A percentile compares a stretch with the other conserved stretches of the same genome.
Evolutionary conservation across 805 yeast genomes (phyloP).

Genomic region (Zygosaccharomyces siamensis): DNA sequence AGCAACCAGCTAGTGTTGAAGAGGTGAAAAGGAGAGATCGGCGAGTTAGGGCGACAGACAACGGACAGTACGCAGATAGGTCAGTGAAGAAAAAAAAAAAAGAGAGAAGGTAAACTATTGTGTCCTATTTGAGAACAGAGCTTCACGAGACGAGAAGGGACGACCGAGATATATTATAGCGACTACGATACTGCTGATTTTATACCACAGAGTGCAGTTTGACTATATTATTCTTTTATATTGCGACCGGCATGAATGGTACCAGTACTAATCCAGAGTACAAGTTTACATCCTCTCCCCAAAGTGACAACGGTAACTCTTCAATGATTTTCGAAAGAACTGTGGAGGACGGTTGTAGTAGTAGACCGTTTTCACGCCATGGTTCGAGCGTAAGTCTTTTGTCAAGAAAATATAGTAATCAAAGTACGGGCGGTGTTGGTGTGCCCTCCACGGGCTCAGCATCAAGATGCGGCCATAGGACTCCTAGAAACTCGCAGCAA

Average conservation of each 20-base stretch:
- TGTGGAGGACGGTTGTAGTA: constrained; percentile 51
- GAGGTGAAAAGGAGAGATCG: no score
- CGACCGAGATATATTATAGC: no score
- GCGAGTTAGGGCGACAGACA: no score
- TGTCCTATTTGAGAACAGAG: no score
- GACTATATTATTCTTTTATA: no score
- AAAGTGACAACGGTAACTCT: constrained; percentile 11
- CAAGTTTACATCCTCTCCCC: constrained; percentile 11
- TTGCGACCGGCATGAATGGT: neutral
- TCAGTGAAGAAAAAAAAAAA: no score
- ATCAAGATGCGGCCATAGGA: neutral
- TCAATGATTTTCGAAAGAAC: constrained; percentile 62
- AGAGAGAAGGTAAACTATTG: no score
- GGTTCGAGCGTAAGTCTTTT: constrained; percentile 13
- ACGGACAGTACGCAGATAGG: no score
- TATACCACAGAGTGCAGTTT: neutral
- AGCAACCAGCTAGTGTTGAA: no score
- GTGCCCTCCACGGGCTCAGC: neutral
- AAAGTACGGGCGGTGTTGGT: neutral
- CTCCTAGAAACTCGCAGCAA: constrained; percentile 17
- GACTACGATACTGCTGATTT: neutral
- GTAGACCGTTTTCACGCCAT: constrained; percentile 11
- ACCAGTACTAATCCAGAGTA: constrained; percentile 2
- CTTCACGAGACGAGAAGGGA: no score
- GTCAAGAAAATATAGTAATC: constrained; percentile 13